Evolutionary conservation across 345 rosid species (phyloP).

Genomic region (Erucastrum elatum): DNA sequence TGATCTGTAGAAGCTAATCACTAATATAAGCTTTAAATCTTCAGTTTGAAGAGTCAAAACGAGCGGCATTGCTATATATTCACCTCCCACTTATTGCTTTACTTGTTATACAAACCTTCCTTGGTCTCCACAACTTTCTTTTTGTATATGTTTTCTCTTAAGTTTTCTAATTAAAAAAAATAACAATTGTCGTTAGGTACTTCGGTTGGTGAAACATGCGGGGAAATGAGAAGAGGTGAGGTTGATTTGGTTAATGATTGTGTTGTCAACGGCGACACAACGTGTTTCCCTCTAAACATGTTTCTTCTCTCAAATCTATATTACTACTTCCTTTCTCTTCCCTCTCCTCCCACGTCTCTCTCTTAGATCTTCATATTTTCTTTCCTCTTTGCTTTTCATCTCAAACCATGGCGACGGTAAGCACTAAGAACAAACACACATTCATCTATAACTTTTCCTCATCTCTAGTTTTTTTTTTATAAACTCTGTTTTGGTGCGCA

Average conservation of each 20-base stretch:
- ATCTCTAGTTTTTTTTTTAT: background rate
- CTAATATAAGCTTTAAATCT: too few species aligned
- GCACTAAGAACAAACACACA: background rate
- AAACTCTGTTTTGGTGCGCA: slow-evolving; percentile 12
- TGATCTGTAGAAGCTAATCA: too few species aligned
- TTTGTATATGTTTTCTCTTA: background rate
- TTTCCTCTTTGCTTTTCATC: slow-evolving; percentile 8
- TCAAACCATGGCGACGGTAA: slow-evolving; percentile 40
- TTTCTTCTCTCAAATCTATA: slow-evolving; percentile 19
- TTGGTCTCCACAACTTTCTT: background rate
- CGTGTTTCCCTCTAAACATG: slow-evolving; percentile 38
- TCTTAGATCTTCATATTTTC: slow-evolving; percentile 2
- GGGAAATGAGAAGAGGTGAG: background rate
- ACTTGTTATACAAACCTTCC: background rate
- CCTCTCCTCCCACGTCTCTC: slow-evolving; percentile 23
- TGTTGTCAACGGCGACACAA: slow-evolving; percentile 29
- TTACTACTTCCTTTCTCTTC: slow-evolving; percentile 21
- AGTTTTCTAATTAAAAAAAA: too few species aligned
- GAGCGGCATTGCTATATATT: background rate
- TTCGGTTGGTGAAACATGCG: too few species aligned
- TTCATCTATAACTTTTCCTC: background rate
- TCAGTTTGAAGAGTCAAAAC: background rate
- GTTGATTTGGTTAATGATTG: slow-evolving; percentile 38
- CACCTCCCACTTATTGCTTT: background rate
- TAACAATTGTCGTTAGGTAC: too few species aligned